Evolutionary conservation across 2,329 filamentous ascomycete genomes (phyloP).

Genomic region (Westerdykella sp.): DNA sequence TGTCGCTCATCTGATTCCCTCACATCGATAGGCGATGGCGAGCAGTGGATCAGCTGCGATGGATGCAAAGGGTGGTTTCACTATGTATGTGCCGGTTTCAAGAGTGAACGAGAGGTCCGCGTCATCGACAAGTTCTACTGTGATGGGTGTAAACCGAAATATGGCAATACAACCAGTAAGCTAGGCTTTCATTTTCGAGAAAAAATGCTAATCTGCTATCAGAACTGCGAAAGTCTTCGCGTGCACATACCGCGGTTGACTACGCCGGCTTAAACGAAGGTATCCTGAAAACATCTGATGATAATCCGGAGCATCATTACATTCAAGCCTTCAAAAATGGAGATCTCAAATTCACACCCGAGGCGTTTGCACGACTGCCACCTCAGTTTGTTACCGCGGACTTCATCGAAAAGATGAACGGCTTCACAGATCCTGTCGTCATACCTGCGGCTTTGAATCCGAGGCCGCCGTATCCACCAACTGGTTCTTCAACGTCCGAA

Average conservation of each 20-base stretch:
- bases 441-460: constrained; percentile 58
- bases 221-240: constrained; percentile 58
- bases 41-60: constrained; percentile 63
- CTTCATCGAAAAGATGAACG: constrained; percentile 56
- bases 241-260: constrained; percentile 60
- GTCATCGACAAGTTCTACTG: constrained; percentile 65
- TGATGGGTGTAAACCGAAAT: constrained; percentile 50
- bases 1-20: constrained; percentile 53
- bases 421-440: constrained; percentile 62
- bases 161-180: constrained; percentile 57
- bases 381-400: constrained; percentile 58
- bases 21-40: constrained; percentile 47
- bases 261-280: constrained; percentile 63
- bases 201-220: constrained; percentile 3
- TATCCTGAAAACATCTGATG: constrained; percentile 58
- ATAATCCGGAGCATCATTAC: constrained; percentile 61
- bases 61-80: constrained; percentile 65
- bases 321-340: constrained; percentile 62
- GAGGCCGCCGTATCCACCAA: constrained; percentile 36
- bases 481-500: constrained; percentile 6
- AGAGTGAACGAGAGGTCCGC: constrained; percentile 56
- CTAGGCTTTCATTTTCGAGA: constrained; percentile 8
- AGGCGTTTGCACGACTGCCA: constrained; percentile 58
- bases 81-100: constrained; percentile 60
- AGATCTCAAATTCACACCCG: constrained; percentile 53